Base-by-base conservation (phyloP, 768 basidiomycete species). In the Boletus rufocinnamomeus region DNA sequence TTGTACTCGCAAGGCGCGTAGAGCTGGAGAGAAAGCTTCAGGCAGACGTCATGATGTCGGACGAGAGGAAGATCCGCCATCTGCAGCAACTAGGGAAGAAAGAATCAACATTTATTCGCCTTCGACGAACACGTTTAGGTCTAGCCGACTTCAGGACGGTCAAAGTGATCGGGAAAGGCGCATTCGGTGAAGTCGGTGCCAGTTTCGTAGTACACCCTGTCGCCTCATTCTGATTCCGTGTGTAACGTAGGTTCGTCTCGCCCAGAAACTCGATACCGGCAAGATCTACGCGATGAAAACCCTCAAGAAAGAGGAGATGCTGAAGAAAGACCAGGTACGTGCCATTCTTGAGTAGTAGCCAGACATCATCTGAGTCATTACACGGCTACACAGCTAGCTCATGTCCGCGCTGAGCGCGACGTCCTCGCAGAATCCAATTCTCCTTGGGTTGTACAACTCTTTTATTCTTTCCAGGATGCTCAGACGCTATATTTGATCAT, bases 271-370 rank as follows among this genome's bases (percentile, higher is more conserved):
- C 17, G 97, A 99, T 70, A 98, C 95, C 0, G 94, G 95, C 37
- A 97, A 94, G 77, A 97, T 98, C 56, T 99, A 98, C 73, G 97
- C 97, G 19, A 97, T 99, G 96, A 98, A 98, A 77, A 92, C 93
- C 25, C 76, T 98, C 70, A 88, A 89, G 76, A 99, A 99, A 79
- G 90, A 90, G 50, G 97, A 98, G 73, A 99, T 98, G 97, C 84
- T 99, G 74, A 96, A 98, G 76, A 97, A 97, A 73, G 97, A 99
- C 70, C 96, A 99, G 81, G 95, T 91, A 58, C 48, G 84, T 52
- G 19, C 3, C 54, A 35, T 54, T 44, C 50, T 23, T 28, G 14
- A 49, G 17, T 28, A 34, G 44, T 34, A 16, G 37, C n/a, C 27
- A 35, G 40, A 32, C 62, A 45, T 50, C 52, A 19, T 47, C 45